Base-by-base conservation (phyloP, 1,284 basidiomycete species). In the Ceratobasidium sp. region DNA sequence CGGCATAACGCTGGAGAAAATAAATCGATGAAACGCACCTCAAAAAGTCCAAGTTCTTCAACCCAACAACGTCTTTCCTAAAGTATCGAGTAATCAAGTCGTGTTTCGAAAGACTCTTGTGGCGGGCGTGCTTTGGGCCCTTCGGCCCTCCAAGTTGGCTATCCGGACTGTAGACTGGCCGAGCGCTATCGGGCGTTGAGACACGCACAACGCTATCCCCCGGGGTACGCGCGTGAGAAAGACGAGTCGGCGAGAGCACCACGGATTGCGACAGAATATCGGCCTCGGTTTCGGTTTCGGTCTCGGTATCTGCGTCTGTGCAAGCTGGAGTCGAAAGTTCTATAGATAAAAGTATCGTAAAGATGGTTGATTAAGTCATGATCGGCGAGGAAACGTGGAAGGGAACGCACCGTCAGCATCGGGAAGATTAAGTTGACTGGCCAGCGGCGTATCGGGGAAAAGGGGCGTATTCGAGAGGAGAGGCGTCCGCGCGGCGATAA, bases 21-120 rank as follows among this genome's bases (percentile, higher is more conserved):
- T 44, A 11, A 62, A 34, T 49, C 34, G 11, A 52, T 34, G 22
- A 29, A 11, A 37, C 82, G 77, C 80, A 95, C 95, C 95, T 88
- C 81, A 98, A 88, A 7, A 94, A 81, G 83, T 99, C 97, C 32
- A 98, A 81, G 82, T 98, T 95, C 62, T 88, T 87, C 76, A 98
- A 85, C 32, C 96, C 88, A 17, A 99, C 89, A 1, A 91, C 88
- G 81, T 99, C 97, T 79, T 95, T 91, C 78, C 94, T 87, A 87
- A 99, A 99, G 84, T 96, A 98, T 80, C 91, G 90, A 83, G 95
- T 91, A 79, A 96, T 87, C 44, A 99, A 86, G 82, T 99, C 97
- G 83, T 98, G 96, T 80, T 96, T 91, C 1, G 94, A 91, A 5
- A 90, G 78, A 0, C 82, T 64, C 77, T 51, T 84, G 54, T 76